Conservation (phyloP, 2,329 filamentous ascomycete species). For the Neoarthrinium moseri region DNA sequence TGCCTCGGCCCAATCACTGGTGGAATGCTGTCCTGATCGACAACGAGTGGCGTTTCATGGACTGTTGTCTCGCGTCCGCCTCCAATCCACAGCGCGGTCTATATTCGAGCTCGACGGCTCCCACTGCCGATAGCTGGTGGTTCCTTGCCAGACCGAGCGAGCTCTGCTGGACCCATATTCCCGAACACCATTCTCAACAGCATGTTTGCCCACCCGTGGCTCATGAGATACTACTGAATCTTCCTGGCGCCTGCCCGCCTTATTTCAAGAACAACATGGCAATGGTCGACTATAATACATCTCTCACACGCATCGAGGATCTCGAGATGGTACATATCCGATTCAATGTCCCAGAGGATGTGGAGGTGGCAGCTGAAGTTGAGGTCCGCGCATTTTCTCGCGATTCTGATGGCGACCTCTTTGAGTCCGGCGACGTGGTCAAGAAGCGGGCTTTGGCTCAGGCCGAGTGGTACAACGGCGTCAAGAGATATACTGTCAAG, state of each 20-base stretch:
- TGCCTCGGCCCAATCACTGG: conserved; percentile 91
- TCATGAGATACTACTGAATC: conserved; percentile 79
- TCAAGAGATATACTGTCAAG: conserved; percentile 92
- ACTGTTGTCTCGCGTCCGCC: conserved; percentile 87
- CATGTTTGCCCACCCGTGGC: conserved; percentile 88
- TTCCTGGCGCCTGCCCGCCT: conserved; percentile 81
- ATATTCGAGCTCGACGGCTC: conserved; percentile 72
- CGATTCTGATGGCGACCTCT: conserved; percentile 86
- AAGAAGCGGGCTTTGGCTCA: conserved; percentile 87
- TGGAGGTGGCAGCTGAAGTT: conserved; percentile 90
- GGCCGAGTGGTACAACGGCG: conserved; percentile 83
- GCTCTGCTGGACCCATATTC: conserved; percentile 94
- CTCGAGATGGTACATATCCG: conserved; percentile 91
- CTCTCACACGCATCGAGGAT: conserved; percentile 79
- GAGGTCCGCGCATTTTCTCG: conserved; percentile 78
- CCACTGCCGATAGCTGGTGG: conserved; percentile 83
- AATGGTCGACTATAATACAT: conserved; percentile 89
- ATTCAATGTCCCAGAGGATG: conserved; percentile 81
- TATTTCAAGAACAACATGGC: conserved; percentile 83
- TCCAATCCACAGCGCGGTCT: conserved; percentile 78
- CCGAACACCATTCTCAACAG: conserved; percentile 82
- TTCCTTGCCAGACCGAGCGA: conserved; percentile 89
- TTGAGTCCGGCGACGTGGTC: conserved; percentile 85
- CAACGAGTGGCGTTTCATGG: conserved; percentile 94
- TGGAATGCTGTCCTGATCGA: conserved; percentile 96